Base-by-base conservation (phyloP, 2,329 filamentous ascomycete genomes). In the Chrysoporthe austroafricana region DNA sequence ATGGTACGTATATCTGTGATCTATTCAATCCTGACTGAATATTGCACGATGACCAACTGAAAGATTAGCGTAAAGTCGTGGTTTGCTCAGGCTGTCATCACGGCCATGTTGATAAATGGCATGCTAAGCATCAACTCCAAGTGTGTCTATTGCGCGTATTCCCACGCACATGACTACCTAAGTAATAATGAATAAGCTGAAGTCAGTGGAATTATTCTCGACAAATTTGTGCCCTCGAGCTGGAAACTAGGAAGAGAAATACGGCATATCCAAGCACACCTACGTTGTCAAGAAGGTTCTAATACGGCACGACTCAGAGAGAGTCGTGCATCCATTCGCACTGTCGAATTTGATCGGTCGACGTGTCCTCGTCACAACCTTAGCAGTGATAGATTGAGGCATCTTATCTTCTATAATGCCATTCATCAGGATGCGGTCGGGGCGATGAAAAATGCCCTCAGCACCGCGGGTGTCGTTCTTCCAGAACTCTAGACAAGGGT, bases 291-390 rank as follows among this genome's bases (percentile, higher is more conserved):
- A 63, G 61, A 63, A 44, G 11, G 61, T 36, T 16, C 14, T n/a
- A 1, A 11, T 63, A 1, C 34, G 7, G 8, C n/a, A 63, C 6
- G 9, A 43, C 2, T 14, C 1, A 2, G 16, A 32, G 14, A 1
- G 21, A 3, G n/a, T 34, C 14, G 32, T 16, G 1, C 56, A 44
- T 32, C 61, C 61, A 6, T 63, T 63, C 6, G 61, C 48, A 13
- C 18, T 63, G 48, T 63, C 61, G 11, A 63, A 63, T 34, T 18
- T 63, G 46, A 63, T 63, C 48, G 46, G 48, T 1, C 56, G 36
- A 44, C 61, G n/a, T 46, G 50, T 11, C 61, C 18, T 21, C 42
- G 46, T 16, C 60, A 63, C 61, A 4, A 54, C 18, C 9, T 54
- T 7, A 26, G 26, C 36, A 14, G 39, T 26, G 11, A 50, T 3